Evolutionary conservation across 768 basidiomycete genomes (phyloP), one percentile per base, ranked within the genome.

Genomic region (Daedaleopsis sinensis): DNA sequence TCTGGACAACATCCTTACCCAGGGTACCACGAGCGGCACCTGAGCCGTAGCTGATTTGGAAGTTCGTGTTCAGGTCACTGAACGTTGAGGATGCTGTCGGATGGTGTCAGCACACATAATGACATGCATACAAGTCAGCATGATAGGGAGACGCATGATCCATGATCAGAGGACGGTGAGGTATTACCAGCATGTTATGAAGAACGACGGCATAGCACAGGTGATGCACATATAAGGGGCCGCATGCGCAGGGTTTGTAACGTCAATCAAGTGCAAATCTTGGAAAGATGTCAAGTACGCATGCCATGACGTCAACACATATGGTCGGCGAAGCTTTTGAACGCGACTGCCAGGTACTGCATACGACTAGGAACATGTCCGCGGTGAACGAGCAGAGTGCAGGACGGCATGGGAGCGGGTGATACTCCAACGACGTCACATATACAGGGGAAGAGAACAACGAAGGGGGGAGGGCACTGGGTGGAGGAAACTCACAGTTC

Each of bases 11-110:
- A 66, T 98, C 97, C 42, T 78, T 65, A 3, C 79, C 93, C 11
- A 97, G 83, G 5, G 73, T 68, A 0, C 97, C 97, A 1, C 76
- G 70, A 0, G 90, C 96, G 52, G 79, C 74, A 6, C 96, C 97
- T 47, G 86, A 89, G 23, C 94, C 95, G 65, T 97, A 98, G 8
- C 82, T 80, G 57, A 96, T 89, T 18, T 73, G 68, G 73, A 98
- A 96, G 0, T 79, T 39, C 0, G 77, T 72, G 19, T 82, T 79
- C 3, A 78, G 67, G 55, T 88, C 84, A 9, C 74, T 72, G 71
- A 88, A 93, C 0, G 86, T 79, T 0, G 87, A 85, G 0, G 90
- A 93, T 0, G 78, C 70, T 32, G 79, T 65, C 0, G 60, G 64
- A 85, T 73, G 71, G 86, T 90, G 0, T 24, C 6, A 21, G 23